These are phyloP conservation scores for Conticribra weissflogii DNA, from an alignment of 108 stramenopile genomes.

Conservation along the genomic window DNA sequence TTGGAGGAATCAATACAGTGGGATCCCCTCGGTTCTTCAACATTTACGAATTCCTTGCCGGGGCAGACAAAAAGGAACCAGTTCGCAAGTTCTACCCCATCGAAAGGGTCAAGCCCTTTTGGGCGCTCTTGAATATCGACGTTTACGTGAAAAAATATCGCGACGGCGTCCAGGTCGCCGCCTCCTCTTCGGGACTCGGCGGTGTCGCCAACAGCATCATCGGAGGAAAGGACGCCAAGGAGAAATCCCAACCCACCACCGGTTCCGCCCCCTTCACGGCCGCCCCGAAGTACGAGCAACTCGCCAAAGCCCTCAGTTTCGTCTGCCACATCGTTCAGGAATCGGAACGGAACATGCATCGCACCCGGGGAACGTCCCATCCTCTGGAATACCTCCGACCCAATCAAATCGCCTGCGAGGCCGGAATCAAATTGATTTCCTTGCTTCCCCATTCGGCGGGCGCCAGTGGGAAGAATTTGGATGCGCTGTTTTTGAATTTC, in stretches of 20 bases:
- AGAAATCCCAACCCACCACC: too few relatives aligned
- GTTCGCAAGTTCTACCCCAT: constrained; percentile 84
- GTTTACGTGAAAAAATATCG: constrained; percentile 70
- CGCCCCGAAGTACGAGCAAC: constrained; percentile 79
- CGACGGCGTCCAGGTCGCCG: too few relatives aligned
- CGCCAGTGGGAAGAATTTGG: constrained; percentile 74
- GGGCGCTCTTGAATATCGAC: constrained; percentile 83
- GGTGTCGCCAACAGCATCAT: too few relatives aligned
- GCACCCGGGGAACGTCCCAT: constrained; percentile 31
- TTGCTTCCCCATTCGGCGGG: constrained; percentile 85
- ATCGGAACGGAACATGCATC: constrained; percentile 54
- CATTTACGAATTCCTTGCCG: constrained; percentile 82
- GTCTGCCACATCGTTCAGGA: constrained; percentile 82
- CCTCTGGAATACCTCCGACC: constrained; percentile 63
- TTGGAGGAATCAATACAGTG: not conserved
- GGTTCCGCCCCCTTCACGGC: constrained; percentile 25
- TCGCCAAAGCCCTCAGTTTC: constrained; percentile 85
- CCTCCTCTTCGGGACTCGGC: too few relatives aligned
- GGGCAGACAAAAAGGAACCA: constrained; percentile 74
- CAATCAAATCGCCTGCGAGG: constrained; percentile 84
- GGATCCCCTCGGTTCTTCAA: constrained; percentile 56
- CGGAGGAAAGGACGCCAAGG: too few relatives aligned
- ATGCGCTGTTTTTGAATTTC: constrained; percentile 84
- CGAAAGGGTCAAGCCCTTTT: constrained; percentile 85
- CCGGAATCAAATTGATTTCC: constrained; percentile 83